These are phyloP conservation scores for Trichoderma gracile DNA, from an alignment of 2,329 filamentous ascomycete genomes.

Conservation along the genomic window DNA sequence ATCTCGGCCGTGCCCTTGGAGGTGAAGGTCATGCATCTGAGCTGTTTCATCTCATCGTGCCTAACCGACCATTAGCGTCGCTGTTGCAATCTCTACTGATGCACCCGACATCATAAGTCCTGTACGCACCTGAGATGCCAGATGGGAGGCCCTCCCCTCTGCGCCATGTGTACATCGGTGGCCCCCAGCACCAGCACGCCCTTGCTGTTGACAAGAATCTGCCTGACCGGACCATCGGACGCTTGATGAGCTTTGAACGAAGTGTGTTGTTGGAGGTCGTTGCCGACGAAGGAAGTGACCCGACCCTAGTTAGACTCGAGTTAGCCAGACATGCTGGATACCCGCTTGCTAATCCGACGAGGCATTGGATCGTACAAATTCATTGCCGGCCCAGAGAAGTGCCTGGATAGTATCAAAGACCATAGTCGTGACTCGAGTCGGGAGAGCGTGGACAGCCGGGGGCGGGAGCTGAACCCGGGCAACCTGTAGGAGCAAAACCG, in stretches of 20 bases:
- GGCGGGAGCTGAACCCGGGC: constrained; percentile 79
- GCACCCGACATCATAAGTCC: background rate
- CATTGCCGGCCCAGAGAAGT: constrained; percentile 89
- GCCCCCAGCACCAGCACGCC: constrained; percentile 84
- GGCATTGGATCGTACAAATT: constrained; percentile 64
- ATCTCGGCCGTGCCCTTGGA: constrained; percentile 82
- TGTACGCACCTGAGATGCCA: constrained; percentile 77
- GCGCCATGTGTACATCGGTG: constrained; percentile 85
- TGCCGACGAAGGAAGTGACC: constrained; percentile 83
- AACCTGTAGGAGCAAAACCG: constrained; percentile 54
- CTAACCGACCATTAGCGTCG: constrained; percentile 45
- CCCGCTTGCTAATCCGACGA: background rate
- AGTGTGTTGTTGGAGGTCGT: constrained; percentile 84
- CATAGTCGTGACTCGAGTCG: constrained; percentile 74
- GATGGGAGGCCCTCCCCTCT: constrained; percentile 75
- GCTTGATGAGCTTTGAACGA: constrained; percentile 79
- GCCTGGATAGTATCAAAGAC: constrained; percentile 89
- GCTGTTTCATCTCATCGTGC: constrained; percentile 75
- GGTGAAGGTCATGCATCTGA: constrained; percentile 94
- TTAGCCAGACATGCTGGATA: constrained; percentile 31
- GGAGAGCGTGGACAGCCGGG: constrained; percentile 67
- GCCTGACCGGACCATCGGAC: constrained; percentile 76
- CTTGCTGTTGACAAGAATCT: constrained; percentile 87
- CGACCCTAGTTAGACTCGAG: constrained; percentile 63
- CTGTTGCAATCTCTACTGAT: background rate